Percentiles rank a stretch among this genome's conserved stretches.
Evolutionary conservation across 805 yeast species (phyloP).

Genomic region (Candida krabiensis): DNA sequence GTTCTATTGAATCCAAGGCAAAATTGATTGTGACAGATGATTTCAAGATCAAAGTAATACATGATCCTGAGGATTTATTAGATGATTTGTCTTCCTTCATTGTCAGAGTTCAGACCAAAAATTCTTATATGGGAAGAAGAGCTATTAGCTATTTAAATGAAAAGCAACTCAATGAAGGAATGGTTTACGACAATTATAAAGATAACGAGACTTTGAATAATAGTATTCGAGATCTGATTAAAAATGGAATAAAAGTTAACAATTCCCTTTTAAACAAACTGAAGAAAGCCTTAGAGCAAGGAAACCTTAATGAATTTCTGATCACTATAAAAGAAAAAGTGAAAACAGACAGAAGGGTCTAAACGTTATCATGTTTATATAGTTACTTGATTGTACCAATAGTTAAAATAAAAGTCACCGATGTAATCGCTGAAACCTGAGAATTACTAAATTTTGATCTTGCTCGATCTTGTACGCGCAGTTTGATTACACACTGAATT

Average conservation of each 20-base stretch:
- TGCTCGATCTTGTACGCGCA: no score
- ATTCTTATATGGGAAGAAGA: conserved; percentile 21
- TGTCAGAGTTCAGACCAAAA: conserved; percentile 27
- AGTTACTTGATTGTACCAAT: neutral
- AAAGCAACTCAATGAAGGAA: conserved; percentile 9
- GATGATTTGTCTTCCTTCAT: conserved; percentile 23
- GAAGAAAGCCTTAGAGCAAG: conserved; percentile 23
- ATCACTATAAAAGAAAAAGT: conserved; percentile 28
- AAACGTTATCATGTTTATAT: conserved; percentile 3
- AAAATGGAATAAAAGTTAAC: conserved; percentile 23
- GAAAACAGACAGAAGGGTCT: conserved; percentile 27
- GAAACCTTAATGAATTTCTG: conserved; percentile 28
- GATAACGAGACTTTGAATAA: conserved; percentile 17
- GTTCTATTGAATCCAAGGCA: conserved; percentile 13
- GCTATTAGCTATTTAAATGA: conserved; percentile 10
- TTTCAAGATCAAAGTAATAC: conserved; percentile 24
- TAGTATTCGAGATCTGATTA: conserved; percentile 24
- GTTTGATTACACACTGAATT: no score
- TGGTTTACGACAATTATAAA: conserved; percentile 9
- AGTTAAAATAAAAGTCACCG: neutral
- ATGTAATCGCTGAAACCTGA: no score
- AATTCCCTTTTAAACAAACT: conserved; percentile 20
- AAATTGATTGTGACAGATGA: conserved; percentile 21
- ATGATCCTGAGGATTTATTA: conserved; percentile 30
- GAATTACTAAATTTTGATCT: no score